Evolutionary conservation across 306 rosid genomes (phyloP).

Genomic region (Lablab purpureus): DNA sequence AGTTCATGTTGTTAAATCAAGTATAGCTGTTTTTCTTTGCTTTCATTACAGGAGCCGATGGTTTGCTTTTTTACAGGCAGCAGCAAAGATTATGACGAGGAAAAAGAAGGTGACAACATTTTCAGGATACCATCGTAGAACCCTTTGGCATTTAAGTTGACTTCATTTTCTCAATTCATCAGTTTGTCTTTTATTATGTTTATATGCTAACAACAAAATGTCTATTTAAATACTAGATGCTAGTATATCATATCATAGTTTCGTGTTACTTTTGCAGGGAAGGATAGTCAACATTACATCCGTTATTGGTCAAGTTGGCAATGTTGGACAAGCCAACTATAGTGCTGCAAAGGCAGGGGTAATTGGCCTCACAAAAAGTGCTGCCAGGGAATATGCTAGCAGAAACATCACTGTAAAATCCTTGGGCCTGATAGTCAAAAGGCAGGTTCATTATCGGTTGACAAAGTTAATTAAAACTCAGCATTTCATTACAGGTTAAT

Average conservation of each 20-base stretch:
- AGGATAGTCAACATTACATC: constrained; percentile 86
- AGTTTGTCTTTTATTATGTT: background rate
- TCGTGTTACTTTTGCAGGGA: constrained; percentile 62
- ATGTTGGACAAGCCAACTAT: constrained; percentile 88
- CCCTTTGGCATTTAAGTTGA: background rate
- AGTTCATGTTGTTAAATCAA: constrained; percentile 28
- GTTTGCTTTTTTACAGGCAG: constrained; percentile 65
- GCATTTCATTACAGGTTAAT: constrained; percentile 65
- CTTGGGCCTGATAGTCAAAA: constrained; percentile 2
- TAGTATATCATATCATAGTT: constrained; percentile 1
- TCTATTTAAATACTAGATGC: background rate
- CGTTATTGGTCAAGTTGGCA: constrained; percentile 81
- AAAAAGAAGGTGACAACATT: constrained; percentile 70
- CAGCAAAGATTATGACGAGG: constrained; percentile 83
- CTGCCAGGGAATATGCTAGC: constrained; percentile 88
- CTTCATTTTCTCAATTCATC: constrained; percentile 13
- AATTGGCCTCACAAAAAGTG: constrained; percentile 84
- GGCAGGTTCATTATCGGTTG: background rate
- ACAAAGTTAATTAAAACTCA: constrained; percentile 17
- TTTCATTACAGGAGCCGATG: constrained; percentile 14
- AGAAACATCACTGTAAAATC: constrained; percentile 69
- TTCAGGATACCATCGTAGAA: background rate
- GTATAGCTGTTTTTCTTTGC: background rate
- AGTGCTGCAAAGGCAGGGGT: constrained; percentile 97
- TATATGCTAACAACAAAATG: background rate